phyloP scores from a whole-genome alignment of 306 rosid genomes.

The Acacia crassicarpa region DNA sequence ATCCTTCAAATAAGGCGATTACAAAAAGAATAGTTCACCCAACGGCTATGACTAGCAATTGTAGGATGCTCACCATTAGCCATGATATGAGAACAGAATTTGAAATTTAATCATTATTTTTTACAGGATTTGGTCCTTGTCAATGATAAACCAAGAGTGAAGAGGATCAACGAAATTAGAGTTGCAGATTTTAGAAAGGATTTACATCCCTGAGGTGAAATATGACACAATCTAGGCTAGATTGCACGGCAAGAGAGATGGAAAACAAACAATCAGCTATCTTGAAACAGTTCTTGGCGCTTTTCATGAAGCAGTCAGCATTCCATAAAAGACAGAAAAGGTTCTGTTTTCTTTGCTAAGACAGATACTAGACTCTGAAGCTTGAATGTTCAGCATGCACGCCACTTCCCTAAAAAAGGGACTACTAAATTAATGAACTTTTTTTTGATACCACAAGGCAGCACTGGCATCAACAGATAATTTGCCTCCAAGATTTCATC shows the following conservation, averaged over 20 bases:
- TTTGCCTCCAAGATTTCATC: neutral
- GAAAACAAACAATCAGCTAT: slow-evolving; percentile 27
- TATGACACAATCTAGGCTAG: neutral
- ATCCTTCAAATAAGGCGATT: neutral
- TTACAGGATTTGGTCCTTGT: neutral
- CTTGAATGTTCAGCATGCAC: neutral
- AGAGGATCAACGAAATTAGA: slow-evolving; percentile 4
- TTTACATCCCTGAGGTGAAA: neutral
- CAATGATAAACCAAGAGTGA: neutral
- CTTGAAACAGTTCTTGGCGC: neutral
- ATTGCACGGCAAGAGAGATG: neutral
- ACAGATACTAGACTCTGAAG: slow-evolving; percentile 16
- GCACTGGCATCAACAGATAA: neutral
- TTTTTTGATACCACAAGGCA: too few species aligned
- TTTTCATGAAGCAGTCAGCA: neutral
- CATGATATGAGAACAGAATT: neutral
- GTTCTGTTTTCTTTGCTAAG: neutral
- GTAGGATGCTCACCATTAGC: neutral
- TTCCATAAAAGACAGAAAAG: slow-evolving; percentile 8
- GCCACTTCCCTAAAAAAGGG: slow-evolving; percentile 13
- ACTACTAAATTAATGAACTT: neutral
- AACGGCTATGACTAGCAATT: neutral
- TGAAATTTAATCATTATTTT: neutral
- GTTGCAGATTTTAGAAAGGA: neutral
- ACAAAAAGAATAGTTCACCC: neutral